Base-by-base conservation (phyloP, 192 early-diverging fungal genomes). In the Backusella psychrophila region DNA sequence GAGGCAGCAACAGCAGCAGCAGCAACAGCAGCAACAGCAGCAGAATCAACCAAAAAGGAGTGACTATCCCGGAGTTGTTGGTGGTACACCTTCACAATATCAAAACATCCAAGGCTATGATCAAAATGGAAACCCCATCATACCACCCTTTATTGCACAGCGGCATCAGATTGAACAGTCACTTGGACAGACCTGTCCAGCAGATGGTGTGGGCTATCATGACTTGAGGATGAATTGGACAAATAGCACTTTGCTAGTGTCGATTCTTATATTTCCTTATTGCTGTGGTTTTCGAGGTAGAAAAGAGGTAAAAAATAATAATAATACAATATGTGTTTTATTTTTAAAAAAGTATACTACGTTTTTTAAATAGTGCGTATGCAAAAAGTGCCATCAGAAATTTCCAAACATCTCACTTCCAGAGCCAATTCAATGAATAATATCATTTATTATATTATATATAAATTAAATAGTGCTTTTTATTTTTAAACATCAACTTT, bases 211-310 rank as follows among this genome's bases (percentile, higher is more conserved):
- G 42, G 69, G 69, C 6, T 78, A 75, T 31, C 80, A 82, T 49
- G 69, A 74, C 17, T 34, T 82, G 34, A 73, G 80, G 3, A 82
- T 82, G 80, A 69, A 78, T 35, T 78, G 75, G 21, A 78, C 80
- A n/a, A 82, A 49, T 12, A 19, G 8, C 4, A 68, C 80, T 15
- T 11, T 82, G 3, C 59, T 77, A 12, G 66, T 75, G 35, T 52
- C 80, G 4, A 9, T 77, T 31, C 44, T 82, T 7, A 41, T 82
- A 26, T 5, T 81, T 19, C 80, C 80, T 6, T 78, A 78, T 68
- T 75, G 72, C 12, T 81, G 80, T 67, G 80, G 80, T 17, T 81
- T 49, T 31, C 53, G 76, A 42, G 80, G 80, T 1, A 65, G 35
- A 35, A 72, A 70, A 44, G 75, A 59, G 80, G 80, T 81, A 29